Evolutionary conservation across 2,329 filamentous ascomycete genomes (phyloP), one percentile per base, ranked within the genome.

Genomic region (Botryotinia convoluta): DNA sequence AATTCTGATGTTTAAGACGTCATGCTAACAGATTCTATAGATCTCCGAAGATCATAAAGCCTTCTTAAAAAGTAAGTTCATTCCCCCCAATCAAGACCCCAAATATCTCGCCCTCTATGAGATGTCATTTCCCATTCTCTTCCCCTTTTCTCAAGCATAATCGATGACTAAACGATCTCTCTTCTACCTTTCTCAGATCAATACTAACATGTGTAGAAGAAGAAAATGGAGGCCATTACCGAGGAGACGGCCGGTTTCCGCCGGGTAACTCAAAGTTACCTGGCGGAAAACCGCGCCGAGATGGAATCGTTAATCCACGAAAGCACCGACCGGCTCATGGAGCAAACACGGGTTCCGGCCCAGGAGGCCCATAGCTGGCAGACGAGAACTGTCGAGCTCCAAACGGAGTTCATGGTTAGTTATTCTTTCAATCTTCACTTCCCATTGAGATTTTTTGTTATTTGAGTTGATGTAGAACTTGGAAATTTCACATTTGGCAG

Each of bases 351-450:
- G 22, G 61, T 29, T 39, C 37, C 29, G 16, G 7, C 61, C n/a
- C 16, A 63, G 8, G 61, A 63, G n/a, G 61, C 37, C 61, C 16
- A 29, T 39, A 18, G 39, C 26, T 63, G 39, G 61, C 26, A 44
- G n/a, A 35, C 12, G 20, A 63, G 61, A 20, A 44, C 37, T 0
- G 37, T 44, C 37, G 37, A n/a, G 10, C 61, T 63, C 16, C 61
- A 63, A 63, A 44, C 16, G 5, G 61, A 63, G 29, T 63, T 63
- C 39, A 63, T 63, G 61, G 61, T 63, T 29, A 44, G 61, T 63
- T 7, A 18, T 63, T 39, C 16, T 29, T 12, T 16, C 37, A 18
- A 7, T 16, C 6, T 63, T 32, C 10, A 2, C 39, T 20, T 5
- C 6, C 26, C 8, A 4, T 9, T 42, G 16, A 44, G 2, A 9